Conservation (phyloP, 495 filamentous ascomycete species). For the Evernia prunastri region DNA sequence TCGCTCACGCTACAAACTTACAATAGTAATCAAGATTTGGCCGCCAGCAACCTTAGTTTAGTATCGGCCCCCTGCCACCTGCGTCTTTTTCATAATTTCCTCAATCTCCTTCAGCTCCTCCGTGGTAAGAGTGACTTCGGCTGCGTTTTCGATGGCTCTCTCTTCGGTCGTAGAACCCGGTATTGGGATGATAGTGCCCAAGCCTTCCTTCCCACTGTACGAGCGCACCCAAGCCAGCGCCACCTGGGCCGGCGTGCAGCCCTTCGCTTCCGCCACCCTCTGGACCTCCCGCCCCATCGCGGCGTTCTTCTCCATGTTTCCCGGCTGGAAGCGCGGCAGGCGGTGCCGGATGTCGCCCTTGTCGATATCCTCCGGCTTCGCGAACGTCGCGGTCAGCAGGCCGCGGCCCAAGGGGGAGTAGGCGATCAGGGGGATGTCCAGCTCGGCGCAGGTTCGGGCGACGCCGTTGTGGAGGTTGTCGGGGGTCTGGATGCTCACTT, state of each 20-base stretch:
- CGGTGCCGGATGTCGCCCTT: constrained; percentile 47
- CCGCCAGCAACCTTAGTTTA: not conserved
- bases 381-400: constrained; percentile 56
- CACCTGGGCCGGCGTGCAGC: constrained; percentile 65
- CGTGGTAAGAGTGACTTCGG: constrained; percentile 35
- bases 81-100: constrained; percentile 35
- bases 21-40: not conserved
- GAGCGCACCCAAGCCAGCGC: constrained; percentile 66
- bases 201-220: constrained; percentile 50
- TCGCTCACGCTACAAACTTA: not conserved
- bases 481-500: constrained; percentile 64
- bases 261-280: constrained; percentile 61
- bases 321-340: constrained; percentile 61
- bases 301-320: constrained; percentile 66
- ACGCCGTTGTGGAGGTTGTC: constrained; percentile 71
- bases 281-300: constrained; percentile 61
- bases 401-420: constrained; percentile 54
- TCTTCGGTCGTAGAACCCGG: constrained; percentile 58
- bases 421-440: constrained; percentile 66
- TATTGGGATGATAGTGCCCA: constrained; percentile 74
- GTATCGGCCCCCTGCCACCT: constrained; percentile 38
- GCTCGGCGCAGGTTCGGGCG: constrained; percentile 61
- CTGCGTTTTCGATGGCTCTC: constrained; percentile 43
- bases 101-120: constrained; percentile 45
- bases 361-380: constrained; percentile 53